Evolutionary conservation across 2,329 filamentous ascomycete genomes (phyloP).

Genomic region (Lachnellula hyalina): DNA sequence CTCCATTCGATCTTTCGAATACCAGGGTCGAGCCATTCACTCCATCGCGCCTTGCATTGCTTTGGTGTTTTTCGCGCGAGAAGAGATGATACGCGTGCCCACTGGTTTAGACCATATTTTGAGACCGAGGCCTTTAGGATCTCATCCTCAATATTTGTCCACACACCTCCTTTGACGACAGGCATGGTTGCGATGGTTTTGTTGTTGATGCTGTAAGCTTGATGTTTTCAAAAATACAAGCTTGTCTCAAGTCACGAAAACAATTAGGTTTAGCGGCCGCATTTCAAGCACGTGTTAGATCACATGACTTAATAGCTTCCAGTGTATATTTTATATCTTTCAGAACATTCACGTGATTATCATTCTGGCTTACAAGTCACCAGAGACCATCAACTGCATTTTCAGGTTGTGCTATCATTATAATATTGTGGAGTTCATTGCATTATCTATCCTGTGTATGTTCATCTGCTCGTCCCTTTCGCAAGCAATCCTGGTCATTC

Average conservation of each 20-base stretch:
- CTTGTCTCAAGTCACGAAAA: background rate
- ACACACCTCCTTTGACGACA: conserved; percentile 69
- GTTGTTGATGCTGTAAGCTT: background rate
- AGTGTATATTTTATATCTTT: too few species aligned
- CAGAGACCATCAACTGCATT: background rate
- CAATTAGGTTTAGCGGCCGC: background rate
- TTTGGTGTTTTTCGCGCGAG: conserved; percentile 96
- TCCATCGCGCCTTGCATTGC: conserved; percentile 98
- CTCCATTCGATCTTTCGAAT: conserved; percentile 99
- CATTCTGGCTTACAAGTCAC: background rate
- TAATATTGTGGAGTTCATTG: background rate
- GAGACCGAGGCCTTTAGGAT: conserved; percentile 86
- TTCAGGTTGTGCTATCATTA: background rate
- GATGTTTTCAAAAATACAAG: background rate
- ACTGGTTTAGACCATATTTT: conserved; percentile 94
- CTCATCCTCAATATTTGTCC: conserved; percentile 82
- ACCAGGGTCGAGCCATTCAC: conserved; percentile 95
- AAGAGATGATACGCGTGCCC: conserved; percentile 95
- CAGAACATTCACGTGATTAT: too few species aligned
- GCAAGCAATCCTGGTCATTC: background rate
- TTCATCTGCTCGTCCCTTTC: background rate
- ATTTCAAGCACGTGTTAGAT: background rate
- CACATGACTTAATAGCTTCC: too few species aligned
- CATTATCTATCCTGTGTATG: background rate
- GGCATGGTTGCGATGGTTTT: conserved; percentile 47